Percentiles rank a stretch among this genome's conserved stretches.
Evolutionary conservation across 2,329 filamentous ascomycete genomes (phyloP).

Genomic region (Metarhizium rileyi): DNA sequence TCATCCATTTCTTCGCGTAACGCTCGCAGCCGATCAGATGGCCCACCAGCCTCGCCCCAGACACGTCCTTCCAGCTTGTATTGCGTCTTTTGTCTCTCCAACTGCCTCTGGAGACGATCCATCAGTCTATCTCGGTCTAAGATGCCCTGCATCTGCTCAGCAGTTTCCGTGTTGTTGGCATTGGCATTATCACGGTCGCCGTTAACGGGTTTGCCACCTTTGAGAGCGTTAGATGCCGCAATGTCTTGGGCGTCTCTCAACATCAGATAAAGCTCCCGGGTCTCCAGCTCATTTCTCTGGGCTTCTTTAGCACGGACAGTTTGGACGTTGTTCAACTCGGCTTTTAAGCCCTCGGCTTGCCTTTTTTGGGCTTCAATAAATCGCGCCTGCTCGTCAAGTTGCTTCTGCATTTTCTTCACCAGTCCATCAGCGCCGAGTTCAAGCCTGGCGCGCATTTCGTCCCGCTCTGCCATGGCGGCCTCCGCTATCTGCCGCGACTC

Average conservation of each 20-base stretch:
- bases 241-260: slow-evolving; percentile 94
- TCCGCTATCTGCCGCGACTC: slow-evolving; percentile 90
- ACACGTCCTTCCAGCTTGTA: slow-evolving; percentile 92
- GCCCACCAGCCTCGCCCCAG: slow-evolving; percentile 73
- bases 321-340: slow-evolving; percentile 80
- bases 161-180: slow-evolving; percentile 52
- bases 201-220: slow-evolving; percentile 30
- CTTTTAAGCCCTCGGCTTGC: slow-evolving; percentile 80
- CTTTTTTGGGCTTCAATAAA: slow-evolving; percentile 84
- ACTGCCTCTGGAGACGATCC: slow-evolving; percentile 87
- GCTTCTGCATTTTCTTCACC: slow-evolving; percentile 84
- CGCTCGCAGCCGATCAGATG: slow-evolving; percentile 85
- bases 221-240: slow-evolving; percentile 70
- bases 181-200: slow-evolving; percentile 16
- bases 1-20: slow-evolving; percentile 91
- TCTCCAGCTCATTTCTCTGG: slow-evolving; percentile 92
- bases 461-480: slow-evolving; percentile 88
- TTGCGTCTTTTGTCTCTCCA: slow-evolving; percentile 94
- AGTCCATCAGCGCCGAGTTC: slow-evolving; percentile 89
- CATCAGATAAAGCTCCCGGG: slow-evolving; percentile 95
- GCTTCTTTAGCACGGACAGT: slow-evolving; percentile 80
- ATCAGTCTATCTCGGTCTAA: slow-evolving; percentile 87
- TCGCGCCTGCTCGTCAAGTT: slow-evolving; percentile 83
- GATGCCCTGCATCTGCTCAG: slow-evolving; percentile 79
- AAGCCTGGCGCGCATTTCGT: slow-evolving; percentile 83